Percentiles rank a stretch among this genome's conserved stretches.
These are phyloP conservation scores for Stevia rebaudiana DNA, from an alignment of 140 eudicot species.

Conservation along the genomic window DNA sequence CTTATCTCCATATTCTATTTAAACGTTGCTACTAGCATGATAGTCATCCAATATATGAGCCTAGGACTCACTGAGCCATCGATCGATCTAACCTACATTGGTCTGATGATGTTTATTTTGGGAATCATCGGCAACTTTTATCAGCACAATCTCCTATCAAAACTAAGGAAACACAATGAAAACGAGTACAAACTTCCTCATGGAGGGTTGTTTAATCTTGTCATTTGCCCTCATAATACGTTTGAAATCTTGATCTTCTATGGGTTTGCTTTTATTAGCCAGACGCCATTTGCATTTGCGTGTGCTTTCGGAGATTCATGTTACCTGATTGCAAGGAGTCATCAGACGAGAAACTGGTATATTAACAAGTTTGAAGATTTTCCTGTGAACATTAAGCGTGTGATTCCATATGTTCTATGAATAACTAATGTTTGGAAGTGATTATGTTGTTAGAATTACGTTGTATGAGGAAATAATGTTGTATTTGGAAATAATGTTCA, in stretches of 20 bases:
- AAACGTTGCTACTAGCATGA: slow-evolving; percentile 23
- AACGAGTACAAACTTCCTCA: slow-evolving; percentile 55
- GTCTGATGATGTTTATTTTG: slow-evolving; percentile 29
- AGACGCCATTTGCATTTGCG: slow-evolving; percentile 40
- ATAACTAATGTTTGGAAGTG: too few species aligned
- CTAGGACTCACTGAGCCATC: slow-evolving; percentile 37
- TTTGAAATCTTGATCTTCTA: slow-evolving; percentile 46
- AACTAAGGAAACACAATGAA: slow-evolving; percentile 35
- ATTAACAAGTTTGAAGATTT: slow-evolving; percentile 64
- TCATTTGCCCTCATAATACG: slow-evolving; percentile 68
- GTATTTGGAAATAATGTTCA: too few species aligned
- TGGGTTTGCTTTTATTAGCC: slow-evolving; percentile 51
- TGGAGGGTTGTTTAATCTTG: slow-evolving; percentile 54
- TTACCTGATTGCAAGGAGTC: slow-evolving; percentile 58
- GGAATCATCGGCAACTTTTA: slow-evolving; percentile 63
- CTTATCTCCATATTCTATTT: slow-evolving; percentile 34
- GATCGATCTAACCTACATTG: slow-evolving; percentile 48
- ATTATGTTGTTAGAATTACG: neutral
- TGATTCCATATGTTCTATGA: slow-evolving; percentile 47
- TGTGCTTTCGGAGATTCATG: slow-evolving; percentile 34
- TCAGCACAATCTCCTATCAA: slow-evolving; percentile 63
- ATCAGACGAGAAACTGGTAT: slow-evolving; percentile 69
- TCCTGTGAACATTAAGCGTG: slow-evolving; percentile 52
- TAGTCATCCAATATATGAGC: slow-evolving; percentile 31
- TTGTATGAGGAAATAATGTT: too few species aligned